Conservation (phyloP, 345 rosid species). For the Gossypium mustelinum region DNA sequence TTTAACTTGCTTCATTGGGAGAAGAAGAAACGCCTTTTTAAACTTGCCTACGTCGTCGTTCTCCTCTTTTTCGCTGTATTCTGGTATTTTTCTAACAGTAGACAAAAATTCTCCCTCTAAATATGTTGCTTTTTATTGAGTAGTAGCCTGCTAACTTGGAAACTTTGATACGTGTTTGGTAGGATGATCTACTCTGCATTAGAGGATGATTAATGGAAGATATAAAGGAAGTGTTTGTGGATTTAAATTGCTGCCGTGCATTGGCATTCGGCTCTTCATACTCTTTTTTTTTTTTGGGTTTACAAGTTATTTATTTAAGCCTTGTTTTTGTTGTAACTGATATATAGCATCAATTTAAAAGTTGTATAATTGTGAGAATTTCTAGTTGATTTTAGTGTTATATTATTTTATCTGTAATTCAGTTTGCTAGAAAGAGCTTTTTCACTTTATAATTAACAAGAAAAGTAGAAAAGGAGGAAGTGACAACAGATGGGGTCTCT, state of each 20-base stretch:
- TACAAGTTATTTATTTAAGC: not conserved
- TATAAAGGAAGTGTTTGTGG: not conserved
- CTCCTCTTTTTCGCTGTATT: slow-evolving; percentile 78
- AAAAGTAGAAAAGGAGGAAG: too few species aligned
- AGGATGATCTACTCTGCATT: slow-evolving; percentile 64
- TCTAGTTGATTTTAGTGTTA: slow-evolving; percentile 10
- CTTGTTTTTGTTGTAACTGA: slow-evolving; percentile 17
- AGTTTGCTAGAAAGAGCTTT: too few species aligned
- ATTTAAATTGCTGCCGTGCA: slow-evolving; percentile 5
- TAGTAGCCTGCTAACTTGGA: slow-evolving; percentile 10
- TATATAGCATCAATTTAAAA: slow-evolving; percentile 13
- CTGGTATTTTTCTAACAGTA: slow-evolving; percentile 40
- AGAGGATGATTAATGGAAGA: slow-evolving; percentile 28
- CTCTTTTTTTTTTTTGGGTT: not conserved
- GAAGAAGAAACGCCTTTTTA: slow-evolving; percentile 86
- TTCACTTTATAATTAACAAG: too few species aligned
- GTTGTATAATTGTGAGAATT: slow-evolving; percentile 12
- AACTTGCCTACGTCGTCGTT: slow-evolving; percentile 62
- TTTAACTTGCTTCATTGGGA: slow-evolving; percentile 82
- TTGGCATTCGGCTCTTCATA: not conserved
- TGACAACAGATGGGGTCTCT: too few species aligned
- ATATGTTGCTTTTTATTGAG: not conserved
- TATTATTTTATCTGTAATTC: too few species aligned
- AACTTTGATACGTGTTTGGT: slow-evolving; percentile 4
- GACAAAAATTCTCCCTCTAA: not conserved